A percentile compares a stretch with the other conserved stretches of the same genome.
phyloP scores from a whole-genome alignment of 2,329 filamentous ascomycete genomes.

The Cordyceps cicadae region DNA sequence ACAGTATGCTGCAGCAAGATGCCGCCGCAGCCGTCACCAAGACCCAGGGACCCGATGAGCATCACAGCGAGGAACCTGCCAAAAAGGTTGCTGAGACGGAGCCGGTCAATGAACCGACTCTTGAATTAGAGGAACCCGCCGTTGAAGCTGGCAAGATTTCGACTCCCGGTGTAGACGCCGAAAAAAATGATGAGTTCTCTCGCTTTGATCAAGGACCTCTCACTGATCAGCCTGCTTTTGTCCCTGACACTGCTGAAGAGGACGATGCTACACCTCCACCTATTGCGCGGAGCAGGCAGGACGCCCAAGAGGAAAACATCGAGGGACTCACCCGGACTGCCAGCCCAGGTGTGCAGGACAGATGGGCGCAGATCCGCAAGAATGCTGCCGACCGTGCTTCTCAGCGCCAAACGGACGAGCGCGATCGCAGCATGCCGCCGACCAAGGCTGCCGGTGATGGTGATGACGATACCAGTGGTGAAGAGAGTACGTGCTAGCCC shows the following conservation, averaged over 20 bases:
- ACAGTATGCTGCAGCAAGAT: slow-evolving; percentile 40
- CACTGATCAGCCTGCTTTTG: slow-evolving; percentile 76
- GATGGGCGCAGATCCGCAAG: slow-evolving; percentile 93
- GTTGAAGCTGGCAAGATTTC: slow-evolving; percentile 46
- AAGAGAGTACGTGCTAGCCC: slow-evolving; percentile 25
- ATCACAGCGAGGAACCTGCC: background rate
- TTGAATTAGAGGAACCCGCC: background rate
- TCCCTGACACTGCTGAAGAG: slow-evolving; percentile 49
- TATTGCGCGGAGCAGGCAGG: slow-evolving; percentile 35
- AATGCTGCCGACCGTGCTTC: slow-evolving; percentile 79
- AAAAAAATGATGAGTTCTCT: slow-evolving; percentile 53
- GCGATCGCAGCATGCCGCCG: slow-evolving; percentile 43
- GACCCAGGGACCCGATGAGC: slow-evolving; percentile 14
- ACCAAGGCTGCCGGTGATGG: slow-evolving; percentile 48
- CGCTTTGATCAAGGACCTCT: slow-evolving; percentile 86
- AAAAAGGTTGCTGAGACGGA: background rate
- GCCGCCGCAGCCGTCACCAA: slow-evolving; percentile 15
- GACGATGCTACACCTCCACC: slow-evolving; percentile 45
- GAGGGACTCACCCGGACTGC: slow-evolving; percentile 23
- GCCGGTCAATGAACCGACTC: slow-evolving; percentile 3
- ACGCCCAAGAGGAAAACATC: background rate
- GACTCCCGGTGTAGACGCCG: slow-evolving; percentile 48
- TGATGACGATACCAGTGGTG: slow-evolving; percentile 15
- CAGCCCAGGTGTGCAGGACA: slow-evolving; percentile 48
- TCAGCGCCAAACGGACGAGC: slow-evolving; percentile 57